Conservation (phyloP, 1,284 basidiomycete genomes). For the Boletus chippewaensis region DNA sequence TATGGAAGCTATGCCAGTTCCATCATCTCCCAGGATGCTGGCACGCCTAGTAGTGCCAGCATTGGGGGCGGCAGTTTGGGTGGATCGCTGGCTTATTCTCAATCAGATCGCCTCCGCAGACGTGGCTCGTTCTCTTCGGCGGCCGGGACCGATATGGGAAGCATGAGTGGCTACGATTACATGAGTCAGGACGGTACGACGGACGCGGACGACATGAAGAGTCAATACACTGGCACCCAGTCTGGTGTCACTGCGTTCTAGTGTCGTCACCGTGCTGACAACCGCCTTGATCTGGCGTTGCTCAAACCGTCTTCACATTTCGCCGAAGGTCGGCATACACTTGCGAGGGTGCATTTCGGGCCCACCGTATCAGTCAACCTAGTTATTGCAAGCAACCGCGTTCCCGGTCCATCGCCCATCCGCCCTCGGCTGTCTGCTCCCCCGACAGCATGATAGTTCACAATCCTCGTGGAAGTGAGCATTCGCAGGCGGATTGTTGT, state of each 20-base stretch:
- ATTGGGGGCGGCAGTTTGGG: constrained; percentile 42
- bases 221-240: constrained; percentile 76
- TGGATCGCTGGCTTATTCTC: constrained; percentile 66
- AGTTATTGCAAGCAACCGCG: constrained; percentile 16
- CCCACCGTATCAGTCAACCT: constrained; percentile 7
- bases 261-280: constrained; percentile 10
- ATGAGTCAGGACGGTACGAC: constrained; percentile 77
- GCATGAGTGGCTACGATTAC: constrained; percentile 74
- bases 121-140: constrained; percentile 71
- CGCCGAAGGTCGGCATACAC: constrained; percentile 14
- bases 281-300: constrained; percentile 6
- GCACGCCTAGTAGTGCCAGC: constrained; percentile 46
- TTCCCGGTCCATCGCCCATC: background rate
- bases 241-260: constrained; percentile 79
- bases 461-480: constrained; percentile 2
- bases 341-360: constrained; percentile 8
- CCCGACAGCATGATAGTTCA: constrained; percentile 4
- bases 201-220: constrained; percentile 78
- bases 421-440: constrained; percentile 1
- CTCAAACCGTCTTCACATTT: constrained; percentile 7
- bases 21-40: constrained; percentile 84
- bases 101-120: constrained; percentile 64
- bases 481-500: constrained; percentile 11
- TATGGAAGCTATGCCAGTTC: constrained; percentile 86
- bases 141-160: constrained; percentile 68